phyloP scores from a whole-genome alignment of 1,284 basidiomycete genomes.

The Salmacisia buchloeana region DNA sequence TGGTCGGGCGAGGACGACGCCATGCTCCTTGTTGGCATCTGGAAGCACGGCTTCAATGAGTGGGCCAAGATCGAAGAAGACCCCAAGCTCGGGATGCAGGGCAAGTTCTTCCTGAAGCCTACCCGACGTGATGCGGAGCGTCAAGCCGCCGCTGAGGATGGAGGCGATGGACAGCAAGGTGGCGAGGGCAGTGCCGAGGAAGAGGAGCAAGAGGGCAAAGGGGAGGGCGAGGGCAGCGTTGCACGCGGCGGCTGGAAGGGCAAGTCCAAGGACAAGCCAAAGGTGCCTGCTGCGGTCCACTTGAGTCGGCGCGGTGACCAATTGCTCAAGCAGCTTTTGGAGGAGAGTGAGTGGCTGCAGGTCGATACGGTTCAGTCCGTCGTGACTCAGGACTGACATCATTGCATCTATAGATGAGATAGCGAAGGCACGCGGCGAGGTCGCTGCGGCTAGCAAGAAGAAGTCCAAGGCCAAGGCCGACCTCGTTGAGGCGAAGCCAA shows the following conservation, averaged over 20 bases:
- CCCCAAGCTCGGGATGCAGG: constrained; percentile 70
- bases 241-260: background rate
- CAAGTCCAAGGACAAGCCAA: constrained; percentile 40
- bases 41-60: constrained; percentile 86
- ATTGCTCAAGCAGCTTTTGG: constrained; percentile 77
- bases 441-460: constrained; percentile 14
- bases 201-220: constrained; percentile 36
- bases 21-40: constrained; percentile 88
- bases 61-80: constrained; percentile 96
- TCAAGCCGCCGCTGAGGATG: constrained; percentile 1
- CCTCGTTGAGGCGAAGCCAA: background rate
- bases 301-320: constrained; percentile 95
- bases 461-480: constrained; percentile 18
- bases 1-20: constrained; percentile 93
- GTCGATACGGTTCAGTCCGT: background rate
- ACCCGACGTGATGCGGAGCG: constrained; percentile 71
- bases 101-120: constrained; percentile 78
- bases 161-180: constrained; percentile 56
- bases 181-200: constrained; percentile 38
- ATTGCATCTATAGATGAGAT: background rate
- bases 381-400: background rate
- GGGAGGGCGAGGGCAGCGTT: constrained; percentile 13
- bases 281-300: constrained; percentile 92
- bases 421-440: background rate
- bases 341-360: constrained; percentile 62